A percentile compares a stretch with the other conserved stretches of the same genome.
These are phyloP conservation scores for Ganoderma resinaceum DNA, from an alignment of 1,284 basidiomycete species.

Conservation along the genomic window DNA sequence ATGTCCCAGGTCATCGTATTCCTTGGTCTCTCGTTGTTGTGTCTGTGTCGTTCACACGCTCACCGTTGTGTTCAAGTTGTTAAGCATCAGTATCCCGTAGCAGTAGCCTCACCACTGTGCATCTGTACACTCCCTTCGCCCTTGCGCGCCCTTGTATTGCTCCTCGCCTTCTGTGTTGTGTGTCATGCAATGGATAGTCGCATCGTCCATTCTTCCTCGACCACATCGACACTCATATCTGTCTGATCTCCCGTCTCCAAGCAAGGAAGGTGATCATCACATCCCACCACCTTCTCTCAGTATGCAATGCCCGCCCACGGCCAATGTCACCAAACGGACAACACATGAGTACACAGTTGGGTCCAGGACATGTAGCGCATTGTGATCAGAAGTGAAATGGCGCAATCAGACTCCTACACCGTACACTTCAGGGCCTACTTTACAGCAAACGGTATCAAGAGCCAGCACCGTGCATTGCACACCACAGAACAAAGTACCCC, in stretches of 20 bases:
- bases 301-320: neutral
- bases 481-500: neutral
- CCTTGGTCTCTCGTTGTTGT: constrained; percentile 28
- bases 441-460: neutral
- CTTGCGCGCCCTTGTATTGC: constrained; percentile 31
- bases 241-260: neutral
- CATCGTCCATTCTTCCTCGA: constrained; percentile 27
- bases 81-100: constrained; percentile 34
- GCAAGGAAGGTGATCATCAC: neutral
- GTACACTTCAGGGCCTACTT: neutral
- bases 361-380: neutral
- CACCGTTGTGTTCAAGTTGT: constrained; percentile 29
- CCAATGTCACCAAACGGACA: neutral
- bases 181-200: constrained; percentile 32
- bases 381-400: neutral
- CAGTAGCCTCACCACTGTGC: constrained; percentile 31
- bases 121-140: constrained; percentile 28
- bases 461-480: neutral
- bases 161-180: constrained; percentile 17
- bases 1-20: constrained; percentile 5
- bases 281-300: neutral
- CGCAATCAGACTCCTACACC: constrained; percentile 12
- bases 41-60: constrained; percentile 29
- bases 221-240: constrained; percentile 15
- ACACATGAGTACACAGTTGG: neutral